A percentile compares a stretch with the other conserved stretches of the same genome.
Conservation (phyloP, 2,329 filamentous ascomycete species). For the Paraconiothyrium brasiliense region DNA sequence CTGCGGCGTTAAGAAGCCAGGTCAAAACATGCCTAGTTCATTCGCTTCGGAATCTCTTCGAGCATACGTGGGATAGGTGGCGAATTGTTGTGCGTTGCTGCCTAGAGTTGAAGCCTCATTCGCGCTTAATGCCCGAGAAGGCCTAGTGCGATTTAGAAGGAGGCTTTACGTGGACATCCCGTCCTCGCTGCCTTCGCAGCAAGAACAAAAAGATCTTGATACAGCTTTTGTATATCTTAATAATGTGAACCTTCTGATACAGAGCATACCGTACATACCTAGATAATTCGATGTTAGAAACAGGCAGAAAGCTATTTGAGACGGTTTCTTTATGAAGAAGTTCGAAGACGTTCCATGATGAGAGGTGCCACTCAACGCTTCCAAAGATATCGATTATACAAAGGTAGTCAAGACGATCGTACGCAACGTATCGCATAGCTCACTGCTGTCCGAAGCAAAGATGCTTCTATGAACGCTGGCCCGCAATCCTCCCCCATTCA, state of each 20-base stretch:
- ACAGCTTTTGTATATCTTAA: background rate
- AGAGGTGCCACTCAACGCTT: too few relatives aligned
- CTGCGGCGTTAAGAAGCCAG: background rate
- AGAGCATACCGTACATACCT: too few relatives aligned
- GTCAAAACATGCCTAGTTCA: background rate
- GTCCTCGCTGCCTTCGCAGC: background rate
- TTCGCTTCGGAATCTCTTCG: background rate
- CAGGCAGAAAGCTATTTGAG: too few relatives aligned
- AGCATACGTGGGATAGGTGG: background rate
- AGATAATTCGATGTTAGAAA: too few relatives aligned
- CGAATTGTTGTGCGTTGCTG: background rate
- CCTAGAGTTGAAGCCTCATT: slow-evolving; percentile 1
- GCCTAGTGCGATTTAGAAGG: background rate
- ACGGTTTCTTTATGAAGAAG: too few relatives aligned
- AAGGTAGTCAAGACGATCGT: background rate
- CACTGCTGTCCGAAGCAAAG: background rate
- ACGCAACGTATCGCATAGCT: background rate
- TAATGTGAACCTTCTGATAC: too few relatives aligned
- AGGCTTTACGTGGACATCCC: background rate
- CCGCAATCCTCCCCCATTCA: background rate
- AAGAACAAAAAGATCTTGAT: background rate
- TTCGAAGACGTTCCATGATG: too few relatives aligned
- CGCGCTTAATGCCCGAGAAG: background rate
- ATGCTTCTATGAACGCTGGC: background rate
- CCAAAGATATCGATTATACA: too few relatives aligned